phyloP scores from a whole-genome alignment of 2,329 filamentous ascomycete genomes.

The Claviceps spartinae region DNA sequence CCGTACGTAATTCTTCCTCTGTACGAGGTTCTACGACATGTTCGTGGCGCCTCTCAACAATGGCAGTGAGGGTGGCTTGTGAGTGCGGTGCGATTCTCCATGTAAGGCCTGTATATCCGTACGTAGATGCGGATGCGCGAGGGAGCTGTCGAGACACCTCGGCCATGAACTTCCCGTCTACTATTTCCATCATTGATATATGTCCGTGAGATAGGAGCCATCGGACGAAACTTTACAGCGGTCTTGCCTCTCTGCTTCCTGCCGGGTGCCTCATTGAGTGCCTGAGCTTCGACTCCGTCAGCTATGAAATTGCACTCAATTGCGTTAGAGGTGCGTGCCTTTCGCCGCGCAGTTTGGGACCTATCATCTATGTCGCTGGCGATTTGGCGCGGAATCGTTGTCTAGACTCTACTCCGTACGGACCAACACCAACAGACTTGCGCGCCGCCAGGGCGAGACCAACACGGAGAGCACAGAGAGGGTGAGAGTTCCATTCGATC shows the following conservation, averaged over 20 bases:
- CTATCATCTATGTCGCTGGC: constrained; percentile 69
- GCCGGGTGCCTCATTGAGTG: constrained; percentile 32
- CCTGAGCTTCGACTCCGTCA: constrained; percentile 73
- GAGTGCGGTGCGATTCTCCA: constrained; percentile 14
- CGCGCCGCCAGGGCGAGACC: constrained; percentile 16
- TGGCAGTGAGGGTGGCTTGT: constrained; percentile 58
- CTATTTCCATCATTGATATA: constrained; percentile 55
- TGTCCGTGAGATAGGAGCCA: constrained; percentile 57
- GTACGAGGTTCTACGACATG: constrained; percentile 53
- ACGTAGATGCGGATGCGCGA: too few relatives aligned
- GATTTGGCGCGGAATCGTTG: constrained; percentile 51
- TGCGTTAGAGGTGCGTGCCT: constrained; percentile 89
- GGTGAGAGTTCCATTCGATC: constrained; percentile 48
- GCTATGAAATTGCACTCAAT: constrained; percentile 66
- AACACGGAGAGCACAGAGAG: constrained; percentile 47
- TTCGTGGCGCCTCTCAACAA: constrained; percentile 50
- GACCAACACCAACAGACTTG: constrained; percentile 16
- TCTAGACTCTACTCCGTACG: too few relatives aligned
- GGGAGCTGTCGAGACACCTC: neutral
- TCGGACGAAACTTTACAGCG: constrained; percentile 60
- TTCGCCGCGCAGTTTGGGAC: constrained; percentile 78
- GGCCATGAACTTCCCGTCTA: constrained; percentile 71
- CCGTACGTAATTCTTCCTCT: constrained; percentile 37
- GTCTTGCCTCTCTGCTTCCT: neutral
- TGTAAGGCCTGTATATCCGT: too few relatives aligned